Evolutionary conservation across 257 asterid species (phyloP), one percentile per base, ranked within the genome.

Genomic region (Sherardia arvensis): DNA sequence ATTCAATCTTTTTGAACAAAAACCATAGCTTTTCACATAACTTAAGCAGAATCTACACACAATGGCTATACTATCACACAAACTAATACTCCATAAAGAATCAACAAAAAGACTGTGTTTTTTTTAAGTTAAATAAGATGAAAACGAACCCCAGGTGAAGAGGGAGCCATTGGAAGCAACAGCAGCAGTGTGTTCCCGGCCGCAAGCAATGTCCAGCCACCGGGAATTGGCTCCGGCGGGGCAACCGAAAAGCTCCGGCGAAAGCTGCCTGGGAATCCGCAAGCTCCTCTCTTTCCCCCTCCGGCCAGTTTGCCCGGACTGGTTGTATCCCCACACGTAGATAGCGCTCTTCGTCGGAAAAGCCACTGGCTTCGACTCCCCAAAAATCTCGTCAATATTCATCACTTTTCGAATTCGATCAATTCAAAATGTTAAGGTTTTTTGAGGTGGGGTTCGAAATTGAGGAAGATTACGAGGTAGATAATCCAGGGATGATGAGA

Each of bases 161-260:
- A 92, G 84, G 7, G 90, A 85, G 20, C 99, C 97, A 71, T 92
- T 94, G 43, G 97, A 92, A 36, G 99, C 87, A 28, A 89, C 84
- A 34, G 90, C 89, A 8, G 97, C 91, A 17, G 97, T 92, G 76
- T 92, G 99, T 53, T 87, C 95, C 27, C 93, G 85, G 27, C 95
- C 99, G 71, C 99, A 92, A 45, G 99, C 87, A 26, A 92, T 85
- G 58, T 89, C 97, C 57, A 85, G 76, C 97, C 97, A 92, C 70
- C 95, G 84, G 12, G 84, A 82, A 63, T 77, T 89, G 3, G 83
- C 82, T 34, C 83, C 81, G 45, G 70, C 81, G 1, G 97, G 87
- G 33, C 93, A 89, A 20, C 95, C 97, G 64, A 92, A 92, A 62
- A 92, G 91, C 70, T 89, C 95, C 40, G 87, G 75, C 40, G 99